A percentile compares a stretch with the other conserved stretches of the same genome.
phyloP scores from a whole-genome alignment of 345 rosid genomes.

The Orychophragmus violaceus region DNA sequence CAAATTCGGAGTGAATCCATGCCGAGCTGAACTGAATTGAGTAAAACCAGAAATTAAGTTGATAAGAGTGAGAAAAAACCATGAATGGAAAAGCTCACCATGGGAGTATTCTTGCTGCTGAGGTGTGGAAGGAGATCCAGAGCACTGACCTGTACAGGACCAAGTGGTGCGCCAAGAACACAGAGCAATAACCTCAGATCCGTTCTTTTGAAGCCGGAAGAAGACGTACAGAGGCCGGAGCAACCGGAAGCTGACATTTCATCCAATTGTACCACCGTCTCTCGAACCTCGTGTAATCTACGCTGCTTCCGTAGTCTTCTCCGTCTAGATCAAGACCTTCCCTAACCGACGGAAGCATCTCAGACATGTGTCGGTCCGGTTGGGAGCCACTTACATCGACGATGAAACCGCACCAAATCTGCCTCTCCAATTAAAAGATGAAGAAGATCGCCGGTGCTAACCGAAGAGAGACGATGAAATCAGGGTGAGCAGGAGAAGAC shows the following conservation, averaged over 20 bases:
- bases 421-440: too few species aligned
- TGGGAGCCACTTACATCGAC: too few species aligned
- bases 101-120: constrained; percentile 85
- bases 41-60: not conserved
- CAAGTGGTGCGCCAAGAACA: constrained; percentile 86
- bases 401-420: too few species aligned
- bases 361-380: constrained; percentile 31
- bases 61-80: too few species aligned
- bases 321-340: constrained; percentile 36
- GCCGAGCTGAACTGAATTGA: not conserved
- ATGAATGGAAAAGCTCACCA: constrained; percentile 61
- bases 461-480: too few species aligned
- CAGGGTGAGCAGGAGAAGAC: too few species aligned
- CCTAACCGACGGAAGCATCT: constrained; percentile 44
- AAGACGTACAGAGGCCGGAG: constrained; percentile 43
- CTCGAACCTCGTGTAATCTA: constrained; percentile 30
- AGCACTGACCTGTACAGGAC: constrained; percentile 81
- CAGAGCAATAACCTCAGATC: constrained; percentile 95
- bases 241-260: constrained; percentile 53
- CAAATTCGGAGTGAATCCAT: not conserved
- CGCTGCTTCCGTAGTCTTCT: constrained; percentile 20
- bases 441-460: too few species aligned
- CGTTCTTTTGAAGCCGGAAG: constrained; percentile 49
- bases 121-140: constrained; percentile 75
- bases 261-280: constrained; percentile 34